phyloP scores from a whole-genome alignment of 176 grass and related monocot species.

The Microstegium vimineum region DNA sequence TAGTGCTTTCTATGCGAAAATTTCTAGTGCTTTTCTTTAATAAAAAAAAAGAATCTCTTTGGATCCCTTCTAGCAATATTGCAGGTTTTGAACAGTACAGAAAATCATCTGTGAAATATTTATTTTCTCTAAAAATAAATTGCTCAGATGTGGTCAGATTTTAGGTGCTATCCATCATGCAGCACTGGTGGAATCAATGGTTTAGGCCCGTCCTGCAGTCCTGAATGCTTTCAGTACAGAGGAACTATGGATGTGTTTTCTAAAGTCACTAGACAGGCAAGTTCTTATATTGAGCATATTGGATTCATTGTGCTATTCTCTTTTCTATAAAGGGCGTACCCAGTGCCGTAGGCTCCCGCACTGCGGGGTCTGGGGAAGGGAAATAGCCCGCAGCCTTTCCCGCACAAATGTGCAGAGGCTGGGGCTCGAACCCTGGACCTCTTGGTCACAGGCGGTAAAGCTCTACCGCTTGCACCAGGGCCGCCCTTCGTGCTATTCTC shows the following conservation, averaged over 20 bases:
- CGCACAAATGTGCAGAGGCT: too few species aligned
- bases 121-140: slow-evolving; percentile 47
- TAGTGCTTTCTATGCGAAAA: background rate
- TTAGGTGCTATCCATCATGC: slow-evolving; percentile 81
- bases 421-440: too few species aligned
- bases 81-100: background rate
- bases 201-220: slow-evolving; percentile 50
- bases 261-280: slow-evolving; percentile 81
- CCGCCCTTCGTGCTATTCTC: background rate
- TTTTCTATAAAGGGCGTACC: too few species aligned
- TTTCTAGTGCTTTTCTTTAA: too few species aligned
- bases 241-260: slow-evolving; percentile 88
- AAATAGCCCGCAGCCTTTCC: too few species aligned
- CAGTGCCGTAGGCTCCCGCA: too few species aligned
- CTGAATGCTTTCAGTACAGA: slow-evolving; percentile 75
- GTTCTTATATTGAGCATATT: slow-evolving; percentile 3
- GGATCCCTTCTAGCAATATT: background rate
- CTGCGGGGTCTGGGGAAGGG: too few species aligned
- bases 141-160: slow-evolving; percentile 84
- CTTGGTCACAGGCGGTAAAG: too few species aligned
- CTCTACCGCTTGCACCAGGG: too few species aligned
- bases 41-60: background rate
- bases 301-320: background rate
- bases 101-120: slow-evolving; percentile 22
- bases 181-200: slow-evolving; percentile 53